phyloP scores from a whole-genome alignment of 805 yeast species.

The Debaryomyces hansenii region DNA sequence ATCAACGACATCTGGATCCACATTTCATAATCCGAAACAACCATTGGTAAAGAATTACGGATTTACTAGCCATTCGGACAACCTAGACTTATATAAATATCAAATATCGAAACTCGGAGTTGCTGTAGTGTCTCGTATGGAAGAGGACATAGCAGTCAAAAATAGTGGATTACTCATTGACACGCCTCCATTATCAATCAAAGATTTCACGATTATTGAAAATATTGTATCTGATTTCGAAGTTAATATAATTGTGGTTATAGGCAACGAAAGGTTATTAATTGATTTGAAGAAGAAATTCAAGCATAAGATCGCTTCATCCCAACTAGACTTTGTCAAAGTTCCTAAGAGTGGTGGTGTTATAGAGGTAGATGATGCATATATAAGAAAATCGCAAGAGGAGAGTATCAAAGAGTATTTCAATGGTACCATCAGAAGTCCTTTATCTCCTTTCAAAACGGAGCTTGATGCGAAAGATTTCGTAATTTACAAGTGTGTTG shows the following conservation, averaged over 20 bases:
- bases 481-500: slow-evolving; percentile 60
- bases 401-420: slow-evolving; percentile 82
- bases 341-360: slow-evolving; percentile 75
- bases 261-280: slow-evolving; percentile 73
- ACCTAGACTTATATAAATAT: slow-evolving; percentile 54
- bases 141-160: slow-evolving; percentile 45
- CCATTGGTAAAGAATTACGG: slow-evolving; percentile 87
- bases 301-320: slow-evolving; percentile 27
- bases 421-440: slow-evolving; percentile 68
- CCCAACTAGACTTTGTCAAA: slow-evolving; percentile 50
- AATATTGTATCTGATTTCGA: slow-evolving; percentile 59
- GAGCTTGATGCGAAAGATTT: slow-evolving; percentile 67
- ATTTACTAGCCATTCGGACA: slow-evolving; percentile 55
- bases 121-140: slow-evolving; percentile 48
- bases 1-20: slow-evolving; percentile 68
- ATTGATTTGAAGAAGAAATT: slow-evolving; percentile 61
- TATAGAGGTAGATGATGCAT: slow-evolving; percentile 70
- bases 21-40: slow-evolving; percentile 79
- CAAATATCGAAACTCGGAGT: slow-evolving; percentile 50
- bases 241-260: slow-evolving; percentile 59
- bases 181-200: slow-evolving; percentile 62
- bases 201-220: slow-evolving; percentile 52
- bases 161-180: slow-evolving; percentile 68
- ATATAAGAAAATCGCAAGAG: slow-evolving; percentile 70
- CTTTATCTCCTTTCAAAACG: slow-evolving; percentile 82